A percentile compares a stretch with the other conserved stretches of the same genome.
These are phyloP conservation scores for Salvia miltiorrhiza DNA, from an alignment of 257 asterid genomes.

Conservation along the genomic window DNA sequence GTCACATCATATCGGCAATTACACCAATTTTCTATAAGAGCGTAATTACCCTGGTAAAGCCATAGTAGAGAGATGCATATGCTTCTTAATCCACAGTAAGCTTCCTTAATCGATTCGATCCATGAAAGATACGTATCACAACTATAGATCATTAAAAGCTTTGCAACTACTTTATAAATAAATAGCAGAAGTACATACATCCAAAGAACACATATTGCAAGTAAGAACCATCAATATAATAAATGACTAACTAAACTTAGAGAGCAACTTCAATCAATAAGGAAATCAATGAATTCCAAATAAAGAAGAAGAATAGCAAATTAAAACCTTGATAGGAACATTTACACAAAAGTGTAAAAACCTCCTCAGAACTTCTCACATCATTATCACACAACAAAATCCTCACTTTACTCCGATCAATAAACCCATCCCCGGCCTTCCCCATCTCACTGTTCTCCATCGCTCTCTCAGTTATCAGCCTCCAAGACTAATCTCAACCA, in stretches of 20 bases:
- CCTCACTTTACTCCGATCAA: slow-evolving; percentile 89
- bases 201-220: not conserved
- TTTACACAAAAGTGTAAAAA: slow-evolving; percentile 63
- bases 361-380: slow-evolving; percentile 70
- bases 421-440: slow-evolving; percentile 75
- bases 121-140: slow-evolving; percentile 3
- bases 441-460: slow-evolving; percentile 55
- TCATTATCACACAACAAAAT: slow-evolving; percentile 87
- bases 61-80: not conserved
- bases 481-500: not conserved
- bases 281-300: not conserved
- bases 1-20: not conserved
- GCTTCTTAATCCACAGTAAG: not conserved
- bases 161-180: not conserved
- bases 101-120: not conserved
- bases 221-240: not conserved
- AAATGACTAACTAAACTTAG: not conserved
- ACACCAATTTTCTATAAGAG: not conserved
- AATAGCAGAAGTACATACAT: not conserved
- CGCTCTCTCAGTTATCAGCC: slow-evolving; percentile 15
- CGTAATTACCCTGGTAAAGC: not conserved
- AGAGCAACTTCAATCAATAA: not conserved
- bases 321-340: slow-evolving; percentile 86
- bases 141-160: not conserved
- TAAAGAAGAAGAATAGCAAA: not conserved